These are phyloP conservation scores for Hymenoscyphus occultus DNA, from an alignment of 2,329 filamentous ascomycete species.

Conservation along the genomic window DNA sequence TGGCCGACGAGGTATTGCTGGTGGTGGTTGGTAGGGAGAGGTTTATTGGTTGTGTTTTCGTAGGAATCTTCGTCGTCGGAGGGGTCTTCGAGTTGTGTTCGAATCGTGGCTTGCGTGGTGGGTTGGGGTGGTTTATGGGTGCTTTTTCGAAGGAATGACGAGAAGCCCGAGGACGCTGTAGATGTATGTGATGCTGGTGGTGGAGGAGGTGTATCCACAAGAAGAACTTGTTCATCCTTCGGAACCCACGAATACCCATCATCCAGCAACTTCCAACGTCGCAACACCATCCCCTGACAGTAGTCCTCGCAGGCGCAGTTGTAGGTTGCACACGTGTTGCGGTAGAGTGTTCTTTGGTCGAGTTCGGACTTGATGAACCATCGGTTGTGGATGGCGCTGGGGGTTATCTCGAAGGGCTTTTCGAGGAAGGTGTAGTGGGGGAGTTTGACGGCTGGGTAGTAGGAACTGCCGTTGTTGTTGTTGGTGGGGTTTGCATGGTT, in stretches of 20 bases:
- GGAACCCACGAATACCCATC: constrained; percentile 18
- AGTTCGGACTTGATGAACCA: constrained; percentile 23
- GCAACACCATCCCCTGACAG: constrained; percentile 13
- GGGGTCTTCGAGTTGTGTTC: background rate
- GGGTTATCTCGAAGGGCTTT: constrained; percentile 17
- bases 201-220: background rate
- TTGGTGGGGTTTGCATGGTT: background rate
- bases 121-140: background rate
- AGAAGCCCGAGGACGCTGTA: background rate
- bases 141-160: background rate
- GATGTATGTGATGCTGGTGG: background rate
- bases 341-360: constrained; percentile 9
- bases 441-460: constrained; percentile 13
- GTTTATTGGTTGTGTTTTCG: background rate
- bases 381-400: constrained; percentile 17
- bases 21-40: background rate
- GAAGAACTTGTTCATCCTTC: background rate
- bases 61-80: background rate
- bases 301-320: background rate
- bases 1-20: background rate
- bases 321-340: constrained; percentile 9
- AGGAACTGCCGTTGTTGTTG: background rate
- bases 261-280: constrained; percentile 19
- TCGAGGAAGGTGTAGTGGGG: constrained; percentile 19
- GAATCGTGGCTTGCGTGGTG: background rate